phyloP scores from a whole-genome alignment of 2,329 filamentous ascomycete genomes.

The Aspergillus viridinutans region DNA sequence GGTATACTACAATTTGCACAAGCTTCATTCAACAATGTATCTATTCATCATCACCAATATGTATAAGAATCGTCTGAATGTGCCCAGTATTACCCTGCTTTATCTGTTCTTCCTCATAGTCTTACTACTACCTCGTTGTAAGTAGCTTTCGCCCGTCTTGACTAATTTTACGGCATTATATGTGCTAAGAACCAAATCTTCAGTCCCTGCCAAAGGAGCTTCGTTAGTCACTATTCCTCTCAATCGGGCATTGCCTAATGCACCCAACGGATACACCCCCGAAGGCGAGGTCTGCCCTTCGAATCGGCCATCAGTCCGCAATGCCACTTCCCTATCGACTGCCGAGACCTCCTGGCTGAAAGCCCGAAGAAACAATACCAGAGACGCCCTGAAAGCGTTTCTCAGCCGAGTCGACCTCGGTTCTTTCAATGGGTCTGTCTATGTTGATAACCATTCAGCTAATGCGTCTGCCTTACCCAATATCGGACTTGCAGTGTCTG shows the following conservation, averaged over 20 bases:
- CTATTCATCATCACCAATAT: neutral
- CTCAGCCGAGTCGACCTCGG: conserved; percentile 67
- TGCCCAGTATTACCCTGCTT: neutral
- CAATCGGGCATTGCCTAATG: conserved; percentile 49
- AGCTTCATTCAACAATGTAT: neutral
- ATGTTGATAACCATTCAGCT: conserved; percentile 58
- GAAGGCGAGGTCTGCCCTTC: conserved; percentile 64
- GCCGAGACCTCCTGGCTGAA: conserved; percentile 73
- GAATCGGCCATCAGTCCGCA: conserved; percentile 63
- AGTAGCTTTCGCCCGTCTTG: neutral
- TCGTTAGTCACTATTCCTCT: neutral
- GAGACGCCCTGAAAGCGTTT: conserved; percentile 68
- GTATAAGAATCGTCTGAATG: too few relatives aligned
- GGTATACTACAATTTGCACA: neutral
- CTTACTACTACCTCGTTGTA: neutral
- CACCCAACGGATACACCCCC: conserved; percentile 69
- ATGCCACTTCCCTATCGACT: conserved; percentile 59
- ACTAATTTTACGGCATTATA: neutral
- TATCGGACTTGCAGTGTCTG: conserved; percentile 74
- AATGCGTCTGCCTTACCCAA: conserved; percentile 60
- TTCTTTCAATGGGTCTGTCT: conserved; percentile 67
- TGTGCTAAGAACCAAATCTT: neutral
- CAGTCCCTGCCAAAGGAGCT: neutral
- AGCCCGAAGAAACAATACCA: conserved; percentile 65
- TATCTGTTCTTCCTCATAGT: neutral